phyloP scores from a whole-genome alignment of 2,329 filamentous ascomycete species.

The Teratosphaeria pseudoeucalypti region DNA sequence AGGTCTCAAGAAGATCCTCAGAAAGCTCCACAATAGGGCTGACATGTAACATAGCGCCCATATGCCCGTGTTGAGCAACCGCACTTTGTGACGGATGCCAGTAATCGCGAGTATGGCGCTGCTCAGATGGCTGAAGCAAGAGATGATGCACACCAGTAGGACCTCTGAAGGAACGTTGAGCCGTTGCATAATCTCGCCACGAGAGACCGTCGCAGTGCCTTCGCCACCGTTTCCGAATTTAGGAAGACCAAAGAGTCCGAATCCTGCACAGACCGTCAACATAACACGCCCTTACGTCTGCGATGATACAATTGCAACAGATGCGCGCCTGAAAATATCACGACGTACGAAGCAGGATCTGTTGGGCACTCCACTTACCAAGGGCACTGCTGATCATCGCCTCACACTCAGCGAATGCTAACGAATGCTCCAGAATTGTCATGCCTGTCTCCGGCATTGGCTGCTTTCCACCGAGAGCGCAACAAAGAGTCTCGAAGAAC shows the following conservation, averaged over 20 bases:
- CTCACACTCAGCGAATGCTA: slow-evolving; percentile 93
- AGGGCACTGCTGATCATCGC: slow-evolving; percentile 73
- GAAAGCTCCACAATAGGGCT: slow-evolving; percentile 68
- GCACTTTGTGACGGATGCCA: slow-evolving; percentile 65
- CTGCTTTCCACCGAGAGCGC: slow-evolving; percentile 73
- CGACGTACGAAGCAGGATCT: neutral
- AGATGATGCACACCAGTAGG: slow-evolving; percentile 76
- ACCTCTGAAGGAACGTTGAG: slow-evolving; percentile 88
- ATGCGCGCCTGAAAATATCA: too few relatives aligned
- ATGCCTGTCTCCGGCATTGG: slow-evolving; percentile 82
- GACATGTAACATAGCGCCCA: slow-evolving; percentile 88
- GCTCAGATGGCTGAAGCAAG: slow-evolving; percentile 75
- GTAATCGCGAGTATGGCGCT: slow-evolving; percentile 76
- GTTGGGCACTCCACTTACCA: slow-evolving; percentile 20
- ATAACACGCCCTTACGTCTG: neutral
- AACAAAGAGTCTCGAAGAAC: slow-evolving; percentile 79
- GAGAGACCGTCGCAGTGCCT: slow-evolving; percentile 16
- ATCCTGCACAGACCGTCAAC: slow-evolving; percentile 26
- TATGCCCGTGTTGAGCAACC: slow-evolving; percentile 77
- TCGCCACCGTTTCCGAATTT: slow-evolving; percentile 23
- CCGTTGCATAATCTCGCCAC: slow-evolving; percentile 52
- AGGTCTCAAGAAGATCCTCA: slow-evolving; percentile 31
- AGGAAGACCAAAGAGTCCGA: slow-evolving; percentile 54
- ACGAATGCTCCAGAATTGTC: slow-evolving; percentile 90
- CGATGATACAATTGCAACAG: neutral